Base-by-base conservation (phyloP, 2,329 filamentous ascomycete genomes). In the Coniella vitis region DNA sequence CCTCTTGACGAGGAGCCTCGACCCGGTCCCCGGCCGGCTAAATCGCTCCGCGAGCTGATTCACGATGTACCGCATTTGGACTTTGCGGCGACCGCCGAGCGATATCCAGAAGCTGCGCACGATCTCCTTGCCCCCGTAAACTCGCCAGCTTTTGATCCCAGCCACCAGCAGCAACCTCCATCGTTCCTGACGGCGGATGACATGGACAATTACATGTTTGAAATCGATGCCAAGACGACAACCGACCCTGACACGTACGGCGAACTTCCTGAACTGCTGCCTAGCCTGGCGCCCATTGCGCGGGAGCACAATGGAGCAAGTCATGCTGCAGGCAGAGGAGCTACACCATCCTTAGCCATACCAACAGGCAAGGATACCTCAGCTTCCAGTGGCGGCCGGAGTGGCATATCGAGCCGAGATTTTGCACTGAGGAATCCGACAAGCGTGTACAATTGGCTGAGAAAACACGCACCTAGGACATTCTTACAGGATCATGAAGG, bases 401-500 rank as follows among this genome's bases (percentile, higher is more conserved):
- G 37, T 17, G 42, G 48, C 37, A 47, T 48, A 34, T 45, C 51
- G 16, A 67, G 69, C 54, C 51, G 76, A 71, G 66, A 75, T 67
- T 62, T 76, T 43, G 73, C 76, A 22, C 66, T 89, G 20, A 79
- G 79, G 45, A 97, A 97, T 63, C 90, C 90, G 0, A 87, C 89
- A 37, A 94, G 87, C 51, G 90, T 95, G 3, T 94, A 95, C 70
- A 96, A 94, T 65, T 98, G 93, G 93, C 78, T 98, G 12, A 80
- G 88, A 54, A 83, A 88, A 62, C 78, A 95, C 65, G 84, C 88
- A 51, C 87, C 90, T 3, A 84, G 91, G 64, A 83, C 90, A 42
- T 90, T 95, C 69, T 70, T 94, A 17, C 86, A 95, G 63, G 87
- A 90, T 59, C 79, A 82, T 48, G 81, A 84, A 58, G 66, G 67